Evolutionary conservation across 2,329 filamentous ascomycete genomes (phyloP).

Genomic region (Penicillium digitatum): DNA sequence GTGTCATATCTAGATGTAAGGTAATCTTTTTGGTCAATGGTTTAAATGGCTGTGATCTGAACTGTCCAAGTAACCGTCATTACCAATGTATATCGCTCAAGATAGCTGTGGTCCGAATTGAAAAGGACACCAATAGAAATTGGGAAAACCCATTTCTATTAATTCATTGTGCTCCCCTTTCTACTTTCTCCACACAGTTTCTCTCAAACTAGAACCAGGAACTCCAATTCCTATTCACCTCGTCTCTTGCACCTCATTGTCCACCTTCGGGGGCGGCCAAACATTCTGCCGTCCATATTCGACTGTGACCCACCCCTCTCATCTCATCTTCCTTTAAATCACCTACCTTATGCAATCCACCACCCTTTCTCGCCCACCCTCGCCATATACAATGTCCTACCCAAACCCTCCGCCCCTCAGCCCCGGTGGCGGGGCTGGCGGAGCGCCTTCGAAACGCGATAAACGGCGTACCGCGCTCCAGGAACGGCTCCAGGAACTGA

Average conservation of each 20-base stretch:
- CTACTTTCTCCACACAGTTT: neutral
- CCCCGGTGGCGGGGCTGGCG: conserved; percentile 28
- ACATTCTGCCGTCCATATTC: conserved; percentile 2
- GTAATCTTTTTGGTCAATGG: neutral
- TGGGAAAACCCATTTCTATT: no score
- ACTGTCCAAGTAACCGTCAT: neutral
- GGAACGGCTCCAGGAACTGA: conserved; percentile 72
- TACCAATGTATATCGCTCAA: neutral
- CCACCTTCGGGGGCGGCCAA: neutral
- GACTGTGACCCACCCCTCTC: conserved; percentile 8
- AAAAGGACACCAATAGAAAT: neutral
- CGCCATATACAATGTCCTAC: conserved; percentile 18
- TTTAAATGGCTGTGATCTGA: neutral
- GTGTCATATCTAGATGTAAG: neutral
- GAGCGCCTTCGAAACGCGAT: conserved; percentile 74
- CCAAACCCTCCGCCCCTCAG: conserved; percentile 30
- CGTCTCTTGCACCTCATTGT: neutral
- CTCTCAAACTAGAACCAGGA: neutral
- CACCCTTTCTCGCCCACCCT: neutral
- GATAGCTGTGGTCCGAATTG: neutral
- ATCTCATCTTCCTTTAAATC: conserved; percentile 3
- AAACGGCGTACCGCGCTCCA: conserved; percentile 79
- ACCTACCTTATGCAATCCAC: neutral
- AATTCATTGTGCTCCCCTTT: neutral
- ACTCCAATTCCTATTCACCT: neutral